phyloP scores from a whole-genome alignment of 2,329 filamentous ascomycete species.

The Aspergillus bombycis region DNA sequence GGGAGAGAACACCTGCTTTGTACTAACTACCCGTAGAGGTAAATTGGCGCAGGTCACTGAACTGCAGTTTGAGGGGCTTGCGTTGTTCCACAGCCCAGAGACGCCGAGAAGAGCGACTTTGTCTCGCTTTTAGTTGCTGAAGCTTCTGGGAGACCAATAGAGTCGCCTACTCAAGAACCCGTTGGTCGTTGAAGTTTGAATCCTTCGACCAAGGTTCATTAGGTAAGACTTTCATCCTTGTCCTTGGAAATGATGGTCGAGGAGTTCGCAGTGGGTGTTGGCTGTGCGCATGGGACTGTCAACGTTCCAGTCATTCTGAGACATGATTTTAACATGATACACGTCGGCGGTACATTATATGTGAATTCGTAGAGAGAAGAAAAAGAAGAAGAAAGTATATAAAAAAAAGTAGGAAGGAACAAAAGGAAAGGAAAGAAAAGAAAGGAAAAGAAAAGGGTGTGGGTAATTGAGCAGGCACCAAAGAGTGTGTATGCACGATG shows the following conservation, averaged over 20 bases:
- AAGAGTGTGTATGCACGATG: constrained; percentile 4
- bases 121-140: neutral
- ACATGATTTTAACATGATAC: neutral
- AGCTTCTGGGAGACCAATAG: neutral
- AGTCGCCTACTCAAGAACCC: neutral
- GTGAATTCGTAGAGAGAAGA: neutral
- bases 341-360: neutral
- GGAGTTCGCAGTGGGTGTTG: neutral
- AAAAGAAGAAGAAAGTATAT: neutral
- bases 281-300: neutral
- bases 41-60: constrained; percentile 1
- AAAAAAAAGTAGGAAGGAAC: neutral
- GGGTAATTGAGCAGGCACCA: neutral
- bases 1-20: neutral
- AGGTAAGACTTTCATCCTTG: constrained; percentile 4
- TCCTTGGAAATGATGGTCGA: neutral
- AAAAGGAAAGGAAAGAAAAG: neutral
- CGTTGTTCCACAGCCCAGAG: constrained; percentile 7
- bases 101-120: neutral
- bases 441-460: neutral
- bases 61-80: neutral
- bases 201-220: neutral
- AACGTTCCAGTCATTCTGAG: neutral
- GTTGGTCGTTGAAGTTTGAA: neutral
- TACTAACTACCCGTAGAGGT: constrained; percentile 1